A percentile compares a stretch with the other conserved stretches of the same genome.
Conservation (phyloP, 139 green algal genomes). For the Chlamydomonas sphaeroides region DNA sequence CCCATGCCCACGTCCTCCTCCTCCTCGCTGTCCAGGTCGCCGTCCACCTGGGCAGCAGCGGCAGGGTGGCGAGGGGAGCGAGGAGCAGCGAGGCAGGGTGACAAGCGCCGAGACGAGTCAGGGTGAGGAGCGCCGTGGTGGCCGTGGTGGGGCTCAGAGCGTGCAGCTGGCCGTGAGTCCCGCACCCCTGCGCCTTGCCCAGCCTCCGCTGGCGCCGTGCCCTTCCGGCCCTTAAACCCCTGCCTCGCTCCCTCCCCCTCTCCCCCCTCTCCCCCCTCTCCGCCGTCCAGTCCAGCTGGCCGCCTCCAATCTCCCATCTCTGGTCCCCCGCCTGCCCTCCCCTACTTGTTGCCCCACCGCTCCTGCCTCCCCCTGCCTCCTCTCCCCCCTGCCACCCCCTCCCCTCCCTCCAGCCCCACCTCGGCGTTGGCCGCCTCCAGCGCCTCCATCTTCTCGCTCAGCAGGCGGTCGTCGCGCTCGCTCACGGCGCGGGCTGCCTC, state of each 20-base stretch:
- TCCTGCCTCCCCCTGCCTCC: neutral
- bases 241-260: too few relatives aligned
- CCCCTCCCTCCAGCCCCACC: slow-evolving; percentile 31
- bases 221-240: too few relatives aligned
- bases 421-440: slow-evolving; percentile 79
- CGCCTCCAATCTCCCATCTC: too few relatives aligned
- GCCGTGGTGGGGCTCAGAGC: too few relatives aligned
- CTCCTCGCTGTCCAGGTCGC: slow-evolving; percentile 69
- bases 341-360: neutral
- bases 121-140: too few relatives aligned
- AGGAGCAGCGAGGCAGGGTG: neutral
- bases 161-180: too few relatives aligned
- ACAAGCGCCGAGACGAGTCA: neutral
- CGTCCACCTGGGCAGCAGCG: slow-evolving; percentile 52
- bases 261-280: too few relatives aligned
- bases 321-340: too few relatives aligned
- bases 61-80: neutral
- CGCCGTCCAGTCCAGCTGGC: too few relatives aligned
- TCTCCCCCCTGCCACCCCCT: neutral
- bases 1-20: slow-evolving; percentile 83
- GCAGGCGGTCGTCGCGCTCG: slow-evolving; percentile 91
- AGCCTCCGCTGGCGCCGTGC: too few relatives aligned
- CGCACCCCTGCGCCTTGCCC: too few relatives aligned
- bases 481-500: slow-evolving; percentile 92
- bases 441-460: slow-evolving; percentile 90